Conservation (phyloP, 805 yeast genomes). For the Scheffersomyces amazonensis region DNA sequence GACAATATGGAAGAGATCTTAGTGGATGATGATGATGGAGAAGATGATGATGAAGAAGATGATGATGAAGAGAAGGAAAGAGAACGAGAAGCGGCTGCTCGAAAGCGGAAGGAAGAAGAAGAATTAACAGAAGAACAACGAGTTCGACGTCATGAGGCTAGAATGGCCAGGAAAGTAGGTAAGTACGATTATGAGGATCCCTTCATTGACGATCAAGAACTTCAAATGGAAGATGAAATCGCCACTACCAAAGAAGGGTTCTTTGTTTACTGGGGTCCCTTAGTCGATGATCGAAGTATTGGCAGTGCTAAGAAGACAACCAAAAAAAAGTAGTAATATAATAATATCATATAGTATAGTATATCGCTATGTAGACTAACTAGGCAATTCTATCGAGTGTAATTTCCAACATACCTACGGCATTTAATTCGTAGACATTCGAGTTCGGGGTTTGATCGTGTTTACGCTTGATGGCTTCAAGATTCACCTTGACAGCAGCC, state of each 20-base stretch:
- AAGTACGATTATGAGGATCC: constrained; percentile 93
- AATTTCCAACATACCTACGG: constrained; percentile 30
- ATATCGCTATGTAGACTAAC: no score
- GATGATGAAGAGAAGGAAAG: constrained; percentile 13
- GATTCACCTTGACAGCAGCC: constrained; percentile 10
- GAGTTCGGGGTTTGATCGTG: constrained; percentile 1
- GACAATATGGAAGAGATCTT: constrained; percentile 43
- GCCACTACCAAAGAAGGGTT: constrained; percentile 93
- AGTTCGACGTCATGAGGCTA: constrained; percentile 41
- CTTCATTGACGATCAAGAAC: constrained; percentile 92
- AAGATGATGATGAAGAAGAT: constrained; percentile 25
- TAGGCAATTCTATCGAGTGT: constrained; percentile 37
- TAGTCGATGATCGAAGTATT: constrained; percentile 51
- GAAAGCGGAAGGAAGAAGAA: constrained; percentile 18
- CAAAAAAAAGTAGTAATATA: no score
- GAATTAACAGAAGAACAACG: constrained; percentile 41
- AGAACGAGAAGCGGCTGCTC: constrained; percentile 4
- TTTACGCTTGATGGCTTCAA: constrained; percentile 13
- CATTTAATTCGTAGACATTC: constrained; percentile 19
- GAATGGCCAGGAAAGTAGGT: constrained; percentile 73
- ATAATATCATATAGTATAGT: no score
- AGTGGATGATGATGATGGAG: constrained; percentile 29
- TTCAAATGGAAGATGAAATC: constrained; percentile 89
- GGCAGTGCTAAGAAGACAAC: constrained; percentile 20
- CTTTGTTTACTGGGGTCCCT: constrained; percentile 91